Conservation (phyloP, 2,329 filamentous ascomycete genomes). For the Thelonectria rubi region DNA sequence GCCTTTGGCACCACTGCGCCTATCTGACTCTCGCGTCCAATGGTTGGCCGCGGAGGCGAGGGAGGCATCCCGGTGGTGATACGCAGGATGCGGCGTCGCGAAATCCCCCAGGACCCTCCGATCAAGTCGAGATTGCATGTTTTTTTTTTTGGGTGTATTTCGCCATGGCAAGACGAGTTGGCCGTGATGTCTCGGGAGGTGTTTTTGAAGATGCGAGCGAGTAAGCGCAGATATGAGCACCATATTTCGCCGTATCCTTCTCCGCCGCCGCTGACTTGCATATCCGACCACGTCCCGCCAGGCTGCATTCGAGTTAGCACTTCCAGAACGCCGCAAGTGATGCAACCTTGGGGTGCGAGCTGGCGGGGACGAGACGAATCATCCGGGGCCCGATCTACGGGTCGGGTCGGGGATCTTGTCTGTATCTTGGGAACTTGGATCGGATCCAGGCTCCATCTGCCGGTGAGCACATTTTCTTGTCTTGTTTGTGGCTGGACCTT, state of each 20-base stretch:
- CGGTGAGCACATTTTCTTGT: conserved; percentile 7
- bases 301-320: background rate
- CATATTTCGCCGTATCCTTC: too few species aligned
- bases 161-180: too few species aligned
- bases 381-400: background rate
- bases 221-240: background rate
- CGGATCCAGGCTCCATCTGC: conserved; percentile 5
- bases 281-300: background rate
- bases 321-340: background rate
- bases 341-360: background rate
- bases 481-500: background rate
- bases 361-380: too few species aligned
- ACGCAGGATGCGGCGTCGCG: background rate
- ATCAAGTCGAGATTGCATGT: background rate
- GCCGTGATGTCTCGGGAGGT: background rate
- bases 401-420: background rate
- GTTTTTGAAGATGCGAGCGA: background rate
- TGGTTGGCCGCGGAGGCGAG: background rate
- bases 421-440: conserved; percentile 8
- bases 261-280: too few species aligned
- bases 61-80: background rate
- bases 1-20: conserved; percentile 7
- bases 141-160: background rate
- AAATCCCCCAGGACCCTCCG: background rate
- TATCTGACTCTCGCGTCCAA: background rate